Percentiles rank a stretch among this genome's conserved stretches.
phyloP scores from a whole-genome alignment of 2,329 filamentous ascomycete species.

The Penicillium sp. region DNA sequence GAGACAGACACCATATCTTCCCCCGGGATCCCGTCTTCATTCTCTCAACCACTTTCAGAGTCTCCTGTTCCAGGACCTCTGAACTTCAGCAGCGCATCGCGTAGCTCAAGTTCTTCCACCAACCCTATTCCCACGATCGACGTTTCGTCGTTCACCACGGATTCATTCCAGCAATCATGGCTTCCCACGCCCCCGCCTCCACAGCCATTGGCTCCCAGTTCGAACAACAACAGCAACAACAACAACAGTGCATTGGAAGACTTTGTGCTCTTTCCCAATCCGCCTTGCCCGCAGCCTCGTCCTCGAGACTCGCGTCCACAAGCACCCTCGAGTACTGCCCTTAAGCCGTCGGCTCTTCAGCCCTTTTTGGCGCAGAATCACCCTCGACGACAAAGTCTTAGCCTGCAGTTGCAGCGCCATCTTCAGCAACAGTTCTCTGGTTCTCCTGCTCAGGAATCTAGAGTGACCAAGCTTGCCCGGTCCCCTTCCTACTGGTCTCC shows the following conservation, averaged over 20 bases:
- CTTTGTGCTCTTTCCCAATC: constrained; percentile 43
- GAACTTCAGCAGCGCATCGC: constrained; percentile 41
- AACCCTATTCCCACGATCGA: constrained; percentile 38
- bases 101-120: constrained; percentile 40
- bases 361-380: constrained; percentile 33
- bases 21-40: constrained; percentile 24
- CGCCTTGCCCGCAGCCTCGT: constrained; percentile 30
- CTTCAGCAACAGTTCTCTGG: constrained; percentile 31
- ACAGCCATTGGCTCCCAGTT: constrained; percentile 40
- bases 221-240: constrained; percentile 31
- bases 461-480: constrained; percentile 39
- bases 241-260: constrained; percentile 35
- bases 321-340: constrained; percentile 34
- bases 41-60: constrained; percentile 39
- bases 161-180: constrained; percentile 46
- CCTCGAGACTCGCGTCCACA: constrained; percentile 32
- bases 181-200: constrained; percentile 41
- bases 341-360: constrained; percentile 32
- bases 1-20: constrained; percentile 42
- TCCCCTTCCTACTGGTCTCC: constrained; percentile 37
- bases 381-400: constrained; percentile 34
- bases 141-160: constrained; percentile 46
- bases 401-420: constrained; percentile 34
- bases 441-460: constrained; percentile 36
- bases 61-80: constrained; percentile 42